Percentiles rank a stretch among this genome's conserved stretches.
These are phyloP conservation scores for Naganishia kalamii DNA, from an alignment of 768 basidiomycete species.

Conservation along the genomic window DNA sequence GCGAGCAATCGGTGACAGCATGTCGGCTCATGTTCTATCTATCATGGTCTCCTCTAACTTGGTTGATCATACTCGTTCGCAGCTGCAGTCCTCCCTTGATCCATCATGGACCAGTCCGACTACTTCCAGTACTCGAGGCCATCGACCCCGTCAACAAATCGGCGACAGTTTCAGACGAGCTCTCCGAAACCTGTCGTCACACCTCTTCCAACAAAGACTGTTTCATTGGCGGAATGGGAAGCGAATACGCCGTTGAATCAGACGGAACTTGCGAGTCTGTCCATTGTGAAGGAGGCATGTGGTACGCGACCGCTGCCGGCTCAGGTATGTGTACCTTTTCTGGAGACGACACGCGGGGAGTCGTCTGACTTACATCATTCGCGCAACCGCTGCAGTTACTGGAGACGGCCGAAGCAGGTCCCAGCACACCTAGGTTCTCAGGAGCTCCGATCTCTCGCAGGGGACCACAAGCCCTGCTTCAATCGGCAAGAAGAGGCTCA, in stretches of 20 bases:
- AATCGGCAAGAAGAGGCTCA: slow-evolving; percentile 14
- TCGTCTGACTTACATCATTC: background rate
- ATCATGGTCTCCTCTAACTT: too few species aligned
- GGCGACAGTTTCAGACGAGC: slow-evolving; percentile 12
- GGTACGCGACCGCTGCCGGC: slow-evolving; percentile 62
- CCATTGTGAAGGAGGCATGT: slow-evolving; percentile 57
- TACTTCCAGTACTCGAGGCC: slow-evolving; percentile 13
- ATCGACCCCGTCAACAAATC: slow-evolving; percentile 5
- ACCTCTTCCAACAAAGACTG: slow-evolving; percentile 5
- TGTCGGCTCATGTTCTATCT: too few species aligned
- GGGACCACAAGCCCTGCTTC: slow-evolving; percentile 15
- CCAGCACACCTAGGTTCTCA: slow-evolving; percentile 13
- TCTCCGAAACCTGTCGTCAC: slow-evolving; percentile 11
- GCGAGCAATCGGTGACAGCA: too few species aligned
- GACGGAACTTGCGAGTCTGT: slow-evolving; percentile 61
- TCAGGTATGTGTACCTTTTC: slow-evolving; percentile 54
- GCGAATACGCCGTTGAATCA: slow-evolving; percentile 69
- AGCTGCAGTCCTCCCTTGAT: too few species aligned
- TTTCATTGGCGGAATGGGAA: slow-evolving; percentile 81
- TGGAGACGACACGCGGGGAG: background rate
- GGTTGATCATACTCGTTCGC: too few species aligned
- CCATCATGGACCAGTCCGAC: slow-evolving; percentile 17
- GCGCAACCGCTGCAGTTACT: background rate
- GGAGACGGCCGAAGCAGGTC: background rate
- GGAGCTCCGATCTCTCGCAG: background rate